Evolutionary conservation across 1,284 basidiomycete genomes (phyloP).

Genomic region (Ceratobasidium theobromae): DNA sequence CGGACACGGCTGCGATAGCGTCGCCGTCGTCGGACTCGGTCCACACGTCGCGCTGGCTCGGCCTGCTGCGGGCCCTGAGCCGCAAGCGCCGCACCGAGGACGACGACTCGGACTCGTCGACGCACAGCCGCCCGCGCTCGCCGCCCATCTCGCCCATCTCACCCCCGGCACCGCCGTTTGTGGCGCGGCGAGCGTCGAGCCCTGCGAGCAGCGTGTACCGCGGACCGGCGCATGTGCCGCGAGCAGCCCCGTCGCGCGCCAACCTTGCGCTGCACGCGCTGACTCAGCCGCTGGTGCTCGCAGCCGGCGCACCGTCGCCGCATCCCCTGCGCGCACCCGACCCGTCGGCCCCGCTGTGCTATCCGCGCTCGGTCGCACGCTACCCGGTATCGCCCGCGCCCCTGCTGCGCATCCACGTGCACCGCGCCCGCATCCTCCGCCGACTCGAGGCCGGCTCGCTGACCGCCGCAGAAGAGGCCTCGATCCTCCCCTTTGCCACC

Average conservation of each 20-base stretch:
- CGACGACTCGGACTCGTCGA: conserved; percentile 17
- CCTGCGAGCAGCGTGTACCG: conserved; percentile 19
- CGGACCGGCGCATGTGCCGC: conserved; percentile 2
- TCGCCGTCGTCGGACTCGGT: conserved; percentile 10
- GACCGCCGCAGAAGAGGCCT: conserved; percentile 50
- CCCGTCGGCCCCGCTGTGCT: not conserved
- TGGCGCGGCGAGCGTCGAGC: conserved; percentile 4
- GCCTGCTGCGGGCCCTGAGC: conserved; percentile 13
- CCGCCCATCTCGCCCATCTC: not conserved
- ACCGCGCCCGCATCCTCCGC: conserved; percentile 54
- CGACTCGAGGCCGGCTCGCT: conserved; percentile 49
- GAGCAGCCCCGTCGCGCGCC: conserved; percentile 9
- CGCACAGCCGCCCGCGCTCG: conserved; percentile 14
- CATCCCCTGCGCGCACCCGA: conserved; percentile 8
- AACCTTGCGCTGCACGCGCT: conserved; percentile 10
- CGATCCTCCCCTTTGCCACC: conserved; percentile 53
- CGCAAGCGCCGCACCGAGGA: not conserved
- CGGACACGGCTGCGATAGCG: not conserved
- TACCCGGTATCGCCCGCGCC: not conserved
- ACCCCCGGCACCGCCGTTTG: conserved; percentile 1
- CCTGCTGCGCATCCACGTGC: conserved; percentile 41
- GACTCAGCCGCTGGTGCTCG: conserved; percentile 18
- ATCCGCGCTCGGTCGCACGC: conserved; percentile 1
- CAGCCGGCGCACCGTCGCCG: not conserved
- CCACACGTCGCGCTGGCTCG: conserved; percentile 4